Percentiles rank a stretch among this genome's conserved stretches.
Conservation (phyloP, 1,139 yeast species). For the Suhomyces anneliseae region DNA sequence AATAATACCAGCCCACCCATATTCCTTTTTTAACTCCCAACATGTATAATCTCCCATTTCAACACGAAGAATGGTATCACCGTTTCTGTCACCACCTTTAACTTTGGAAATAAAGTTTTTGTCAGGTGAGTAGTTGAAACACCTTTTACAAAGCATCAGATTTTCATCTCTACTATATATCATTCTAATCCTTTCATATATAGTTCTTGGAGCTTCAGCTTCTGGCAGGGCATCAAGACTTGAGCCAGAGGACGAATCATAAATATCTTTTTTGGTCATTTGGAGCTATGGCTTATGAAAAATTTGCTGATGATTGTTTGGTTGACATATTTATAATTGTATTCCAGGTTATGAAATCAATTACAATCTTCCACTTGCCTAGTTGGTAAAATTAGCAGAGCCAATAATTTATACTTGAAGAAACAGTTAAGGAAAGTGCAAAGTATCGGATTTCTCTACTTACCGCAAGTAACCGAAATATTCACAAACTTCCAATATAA, state of each 20-base stretch:
- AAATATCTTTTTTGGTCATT: conserved; percentile 9
- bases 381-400: neutral
- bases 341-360: neutral
- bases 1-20: conserved; percentile 28
- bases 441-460: neutral
- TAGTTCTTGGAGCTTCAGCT: conserved; percentile 17
- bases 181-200: conserved; percentile 32
- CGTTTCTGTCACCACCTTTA: neutral
- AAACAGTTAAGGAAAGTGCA: neutral
- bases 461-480: neutral
- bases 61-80: conserved; percentile 2
- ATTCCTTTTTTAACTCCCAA: conserved; percentile 14
- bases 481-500: neutral
- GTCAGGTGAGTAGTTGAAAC: conserved; percentile 9
- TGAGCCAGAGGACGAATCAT: conserved; percentile 8
- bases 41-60: conserved; percentile 6
- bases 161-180: conserved; percentile 30
- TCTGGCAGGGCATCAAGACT: conserved; percentile 5
- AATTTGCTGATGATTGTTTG: neutral
- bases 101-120: conserved; percentile 2
- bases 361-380: too few species aligned
- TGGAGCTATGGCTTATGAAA: neutral
- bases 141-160: conserved; percentile 11
- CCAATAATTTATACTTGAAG: neutral
- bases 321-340: neutral